Evolutionary conservation across 1,139 yeast species (phyloP).

Genomic region (Pneumocystis sp.): DNA sequence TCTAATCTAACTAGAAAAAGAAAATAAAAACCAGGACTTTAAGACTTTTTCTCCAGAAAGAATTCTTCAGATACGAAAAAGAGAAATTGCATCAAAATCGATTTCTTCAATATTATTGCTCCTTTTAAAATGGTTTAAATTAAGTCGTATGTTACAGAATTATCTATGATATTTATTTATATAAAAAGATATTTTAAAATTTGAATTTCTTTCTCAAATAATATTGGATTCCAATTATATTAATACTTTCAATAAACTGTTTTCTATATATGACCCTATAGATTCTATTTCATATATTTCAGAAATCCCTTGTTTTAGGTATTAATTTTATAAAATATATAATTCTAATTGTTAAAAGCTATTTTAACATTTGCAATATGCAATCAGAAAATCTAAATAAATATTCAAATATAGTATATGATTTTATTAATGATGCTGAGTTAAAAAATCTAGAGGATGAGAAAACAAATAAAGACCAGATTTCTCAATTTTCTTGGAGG

Average conservation of each 20-base stretch:
- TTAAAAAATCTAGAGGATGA: neutral
- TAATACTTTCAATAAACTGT: slow-evolving; percentile 29
- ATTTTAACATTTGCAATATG: neutral
- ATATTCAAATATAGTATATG: neutral
- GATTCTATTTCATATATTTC: slow-evolving; percentile 23
- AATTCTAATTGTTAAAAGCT: neutral
- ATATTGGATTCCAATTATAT: slow-evolving; percentile 60
- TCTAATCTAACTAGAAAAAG: neutral
- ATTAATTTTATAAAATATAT: neutral
- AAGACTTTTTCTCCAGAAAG: slow-evolving; percentile 10
- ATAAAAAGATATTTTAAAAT: slow-evolving; percentile 42
- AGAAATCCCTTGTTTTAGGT: slow-evolving; percentile 27
- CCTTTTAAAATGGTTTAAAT: slow-evolving; percentile 62
- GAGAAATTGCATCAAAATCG: slow-evolving; percentile 52
- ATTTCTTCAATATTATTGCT: slow-evolving; percentile 40
- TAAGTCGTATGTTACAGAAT: slow-evolving; percentile 30
- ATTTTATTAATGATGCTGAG: neutral
- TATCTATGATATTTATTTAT: neutral
- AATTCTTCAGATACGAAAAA: slow-evolving; percentile 30
- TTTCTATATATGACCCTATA: slow-evolving; percentile 25
- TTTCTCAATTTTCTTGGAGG: slow-evolving; percentile 19
- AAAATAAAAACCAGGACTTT: slow-evolving; percentile 9
- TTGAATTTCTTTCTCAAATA: slow-evolving; percentile 56
- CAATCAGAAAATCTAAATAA: neutral
- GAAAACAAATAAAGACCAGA: neutral